phyloP scores from a whole-genome alignment of 2,329 filamentous ascomycete species.

The Ophiostoma perfectum region DNA sequence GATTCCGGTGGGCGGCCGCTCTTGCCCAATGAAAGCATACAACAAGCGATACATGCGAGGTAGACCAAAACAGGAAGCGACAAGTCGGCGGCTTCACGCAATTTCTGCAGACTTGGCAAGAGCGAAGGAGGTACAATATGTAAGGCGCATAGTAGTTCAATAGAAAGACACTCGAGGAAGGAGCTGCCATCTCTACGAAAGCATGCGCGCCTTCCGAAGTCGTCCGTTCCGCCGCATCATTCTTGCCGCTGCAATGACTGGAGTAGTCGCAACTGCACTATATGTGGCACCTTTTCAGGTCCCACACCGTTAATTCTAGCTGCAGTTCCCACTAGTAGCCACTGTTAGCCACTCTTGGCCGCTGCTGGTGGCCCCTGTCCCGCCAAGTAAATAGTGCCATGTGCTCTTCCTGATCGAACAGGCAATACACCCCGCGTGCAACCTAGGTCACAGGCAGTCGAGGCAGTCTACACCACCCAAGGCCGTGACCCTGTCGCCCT shows the following conservation, averaged over 20 bases:
- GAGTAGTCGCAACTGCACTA: background rate
- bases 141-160: background rate
- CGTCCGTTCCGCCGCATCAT: constrained; percentile 14
- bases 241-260: background rate
- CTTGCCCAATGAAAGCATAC: background rate
- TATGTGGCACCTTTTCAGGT: background rate
- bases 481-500: background rate
- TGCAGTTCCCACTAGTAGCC: constrained; percentile 8
- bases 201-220: constrained; percentile 15
- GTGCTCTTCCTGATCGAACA: background rate
- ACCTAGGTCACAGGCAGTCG: background rate
- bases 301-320: constrained; percentile 6
- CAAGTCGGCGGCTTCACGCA: background rate
- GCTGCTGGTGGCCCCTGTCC: background rate
- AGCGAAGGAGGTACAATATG: background rate
- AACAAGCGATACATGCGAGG: background rate
- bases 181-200: background rate
- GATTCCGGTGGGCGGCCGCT: background rate
- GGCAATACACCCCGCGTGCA: constrained; percentile 15
- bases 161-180: background rate
- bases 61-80: background rate
- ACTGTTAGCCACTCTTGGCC: constrained; percentile 9
- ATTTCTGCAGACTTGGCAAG: constrained; percentile 5
- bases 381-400: constrained; percentile 21
- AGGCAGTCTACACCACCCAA: constrained; percentile 7